Evolutionary conservation across 495 filamentous ascomycete genomes (phyloP), one percentile per base, ranked within the genome.

Genomic region (Evernia prunastri): DNA sequence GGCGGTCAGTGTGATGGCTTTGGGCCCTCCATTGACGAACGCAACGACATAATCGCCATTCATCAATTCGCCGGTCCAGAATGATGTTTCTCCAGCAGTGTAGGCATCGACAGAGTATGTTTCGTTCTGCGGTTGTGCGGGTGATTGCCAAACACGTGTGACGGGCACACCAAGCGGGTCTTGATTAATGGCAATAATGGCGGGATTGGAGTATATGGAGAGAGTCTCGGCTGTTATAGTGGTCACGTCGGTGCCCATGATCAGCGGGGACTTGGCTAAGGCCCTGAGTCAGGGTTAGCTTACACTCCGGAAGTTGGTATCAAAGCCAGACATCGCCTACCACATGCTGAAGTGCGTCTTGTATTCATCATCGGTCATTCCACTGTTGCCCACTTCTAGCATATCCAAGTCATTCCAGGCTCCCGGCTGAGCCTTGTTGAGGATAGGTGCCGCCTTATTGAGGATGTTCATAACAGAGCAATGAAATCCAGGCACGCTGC

Each of bases 301-400:
- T 9, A 35, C 23, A 29, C 17, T 8, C n/a, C 20, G 42, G 20
- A n/a, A 27, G 15, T 23, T 58, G 42, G 23, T 3, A 57, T 10
- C 10, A 12, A n/a, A 45, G 23, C 36, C 39, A 27, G 11, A 15
- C 5, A 15, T 29, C 9, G 8, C 66, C 5, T 59, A 69, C 74
- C 74, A 77, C 49, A 77, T 69, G 40, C 63, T 70, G 66, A 77
- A 73, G 53, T 74, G 78, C 23, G 66, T 66, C 37, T 70, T 67
- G 18, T 73, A 72, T 61, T 77, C 72, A 7, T 72, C 74, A 37
- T 80, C 73, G 12, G 76, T 81, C 61, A 88, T 74, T 8, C 75
- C 78, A 23, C 77, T 78, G 60, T 86, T 88, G 29, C 86, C 87
- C 56, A 89, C 81, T 71, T 87, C 86, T 60, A 70, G 56, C 82